Evolutionary conservation across 2,329 filamentous ascomycete genomes (phyloP).

Genomic region (Whalleya microplaca): DNA sequence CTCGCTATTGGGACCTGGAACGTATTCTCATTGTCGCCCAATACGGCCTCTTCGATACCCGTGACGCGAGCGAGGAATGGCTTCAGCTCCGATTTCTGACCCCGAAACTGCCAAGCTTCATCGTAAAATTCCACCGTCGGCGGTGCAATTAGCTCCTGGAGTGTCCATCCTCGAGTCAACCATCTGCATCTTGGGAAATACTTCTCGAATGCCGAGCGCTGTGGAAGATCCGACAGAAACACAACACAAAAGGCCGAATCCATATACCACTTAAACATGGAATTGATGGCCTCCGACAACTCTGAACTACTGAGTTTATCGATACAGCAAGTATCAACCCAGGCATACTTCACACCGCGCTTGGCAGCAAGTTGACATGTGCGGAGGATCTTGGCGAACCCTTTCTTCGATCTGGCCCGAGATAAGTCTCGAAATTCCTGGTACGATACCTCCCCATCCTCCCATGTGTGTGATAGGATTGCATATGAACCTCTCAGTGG

Average conservation of each 20-base stretch:
- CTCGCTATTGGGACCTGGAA: neutral
- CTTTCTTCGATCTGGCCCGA: neutral
- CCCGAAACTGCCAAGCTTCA: neutral
- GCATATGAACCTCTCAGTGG: too few species aligned
- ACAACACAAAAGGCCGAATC: neutral
- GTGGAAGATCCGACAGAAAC: neutral
- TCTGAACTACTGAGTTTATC: neutral
- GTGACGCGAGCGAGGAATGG: neutral
- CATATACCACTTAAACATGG: slow-evolving; percentile 2
- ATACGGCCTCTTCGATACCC: neutral
- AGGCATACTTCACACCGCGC: neutral
- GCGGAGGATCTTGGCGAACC: neutral
- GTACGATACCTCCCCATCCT: too few species aligned
- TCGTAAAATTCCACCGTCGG: neutral
- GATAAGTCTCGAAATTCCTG: too few species aligned
- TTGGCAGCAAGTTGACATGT: neutral
- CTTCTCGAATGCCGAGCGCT: neutral
- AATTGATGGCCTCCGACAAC: too few species aligned
- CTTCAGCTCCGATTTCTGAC: neutral
- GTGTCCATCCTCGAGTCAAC: slow-evolving; percentile 3
- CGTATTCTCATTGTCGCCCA: too few species aligned
- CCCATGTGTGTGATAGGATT: too few species aligned
- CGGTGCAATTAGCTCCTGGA: slow-evolving; percentile 4
- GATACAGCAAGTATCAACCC: slow-evolving; percentile 7
- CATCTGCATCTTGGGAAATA: neutral